Evolutionary conservation across 148 eudicot species (phyloP).

Genomic region (Oxyria digyna): DNA sequence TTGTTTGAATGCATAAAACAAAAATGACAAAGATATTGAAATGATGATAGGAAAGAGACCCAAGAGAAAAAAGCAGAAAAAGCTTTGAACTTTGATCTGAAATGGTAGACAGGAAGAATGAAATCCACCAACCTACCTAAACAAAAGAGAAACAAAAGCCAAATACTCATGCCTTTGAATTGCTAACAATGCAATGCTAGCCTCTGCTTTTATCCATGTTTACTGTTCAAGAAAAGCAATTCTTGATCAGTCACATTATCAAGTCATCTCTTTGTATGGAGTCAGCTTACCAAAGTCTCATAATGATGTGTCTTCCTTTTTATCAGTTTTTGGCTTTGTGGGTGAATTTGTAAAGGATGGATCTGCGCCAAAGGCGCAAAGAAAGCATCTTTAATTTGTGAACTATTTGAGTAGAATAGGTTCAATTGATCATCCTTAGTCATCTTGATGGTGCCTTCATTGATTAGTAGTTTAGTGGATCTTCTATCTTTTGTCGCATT

Average conservation of each 20-base stretch:
- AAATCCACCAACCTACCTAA: background rate
- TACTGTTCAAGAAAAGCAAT: background rate
- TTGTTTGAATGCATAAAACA: background rate
- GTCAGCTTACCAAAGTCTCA: background rate
- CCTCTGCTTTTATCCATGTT: conserved; percentile 4
- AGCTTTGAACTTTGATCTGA: background rate
- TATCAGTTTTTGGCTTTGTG: background rate
- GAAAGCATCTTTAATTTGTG: background rate
- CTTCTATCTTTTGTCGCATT: too few relatives aligned
- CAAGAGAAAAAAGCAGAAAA: background rate
- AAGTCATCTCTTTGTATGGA: background rate
- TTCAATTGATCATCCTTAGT: background rate
- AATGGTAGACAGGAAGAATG: conserved; percentile 4
- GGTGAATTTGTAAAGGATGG: background rate
- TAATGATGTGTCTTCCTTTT: background rate
- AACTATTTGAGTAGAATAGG: background rate
- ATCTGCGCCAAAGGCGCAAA: background rate
- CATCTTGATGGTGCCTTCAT: background rate
- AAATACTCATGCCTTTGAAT: background rate
- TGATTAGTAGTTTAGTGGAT: background rate
- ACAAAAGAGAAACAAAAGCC: background rate
- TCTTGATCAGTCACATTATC: background rate
- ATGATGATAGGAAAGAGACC: background rate
- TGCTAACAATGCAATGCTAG: background rate
- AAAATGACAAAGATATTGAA: conserved; percentile 4